Evolutionary conservation across 2,329 filamentous ascomycete species (phyloP), one percentile per base, ranked within the genome.

Genomic region (Chalaropsis ovoidea): DNA sequence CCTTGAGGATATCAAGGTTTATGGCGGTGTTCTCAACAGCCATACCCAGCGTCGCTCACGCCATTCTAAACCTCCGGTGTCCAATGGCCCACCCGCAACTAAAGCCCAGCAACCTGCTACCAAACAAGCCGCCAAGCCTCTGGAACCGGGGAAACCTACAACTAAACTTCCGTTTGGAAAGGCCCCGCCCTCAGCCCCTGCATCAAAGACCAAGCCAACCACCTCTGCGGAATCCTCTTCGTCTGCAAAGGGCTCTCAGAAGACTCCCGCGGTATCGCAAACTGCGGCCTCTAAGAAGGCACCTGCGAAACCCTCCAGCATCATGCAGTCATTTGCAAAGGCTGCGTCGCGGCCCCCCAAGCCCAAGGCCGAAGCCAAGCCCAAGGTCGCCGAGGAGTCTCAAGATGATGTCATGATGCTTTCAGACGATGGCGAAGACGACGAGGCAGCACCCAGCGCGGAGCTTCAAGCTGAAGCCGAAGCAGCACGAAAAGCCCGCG

Each of bases 311-410:
- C 15, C 86, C 13, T 77, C 76, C 2, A 82, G 83, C 67, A 83
- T 95, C 31, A 90, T 94, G 79, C 86, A 87, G 68, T 88, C 89
- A 0, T 95, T 95, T 73, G 88, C 89, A 15, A 89, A 87, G 71
- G 77, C 79, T 4, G 74, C 74, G 2, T 70, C 73, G 3, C 75
- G 72, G 62, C 71, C 78, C 0, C 71, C 75, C 3, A 79, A 77
- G 70, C 78, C 85, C 3, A 89, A 86, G 70, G 69, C 71, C 10
- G 67, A 70, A 6, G 61, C 68, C 5, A 73, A 71, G 43, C 31
- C 47, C 11, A 52, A 64, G 35, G 10, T 52, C 11, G 19, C 43
- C 4, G 61, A 49, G n/a, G 64, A 62, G 52, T 47, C 73, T 60
- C 73, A 74, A 47, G 64, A 69, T 19, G 73, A 75, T 17, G 66